Percentiles rank a stretch among this genome's conserved stretches.
phyloP scores from a whole-genome alignment of 768 basidiomycete genomes.

The Austroboletus festivus region DNA sequence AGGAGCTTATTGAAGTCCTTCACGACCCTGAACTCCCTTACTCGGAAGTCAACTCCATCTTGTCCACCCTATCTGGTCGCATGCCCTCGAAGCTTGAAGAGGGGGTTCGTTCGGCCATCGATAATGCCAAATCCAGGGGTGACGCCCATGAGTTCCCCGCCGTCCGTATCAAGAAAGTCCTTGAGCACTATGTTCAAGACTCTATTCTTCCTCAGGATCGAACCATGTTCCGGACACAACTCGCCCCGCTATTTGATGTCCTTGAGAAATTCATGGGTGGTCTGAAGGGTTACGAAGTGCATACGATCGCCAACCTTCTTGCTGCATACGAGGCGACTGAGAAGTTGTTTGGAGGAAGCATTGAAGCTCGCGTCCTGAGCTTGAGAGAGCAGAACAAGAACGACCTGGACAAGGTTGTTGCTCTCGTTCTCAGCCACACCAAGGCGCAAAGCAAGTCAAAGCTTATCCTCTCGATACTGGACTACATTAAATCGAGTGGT shows the following conservation, averaged over 20 bases:
- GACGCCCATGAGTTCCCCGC: conserved; percentile 88
- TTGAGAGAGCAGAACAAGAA: conserved; percentile 93
- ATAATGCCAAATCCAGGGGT: conserved; percentile 68
- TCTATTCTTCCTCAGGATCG: conserved; percentile 78
- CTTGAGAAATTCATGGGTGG: conserved; percentile 80
- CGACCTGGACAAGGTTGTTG: conserved; percentile 82
- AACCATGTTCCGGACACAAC: conserved; percentile 70
- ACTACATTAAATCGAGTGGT: conserved; percentile 82
- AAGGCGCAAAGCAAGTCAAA: conserved; percentile 92
- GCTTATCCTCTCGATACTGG: conserved; percentile 80
- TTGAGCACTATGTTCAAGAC: conserved; percentile 83
- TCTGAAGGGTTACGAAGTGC: conserved; percentile 81
- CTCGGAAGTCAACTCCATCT: conserved; percentile 76
- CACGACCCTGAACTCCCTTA: conserved; percentile 86
- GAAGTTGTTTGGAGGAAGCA: conserved; percentile 89
- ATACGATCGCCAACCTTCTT: conserved; percentile 73
- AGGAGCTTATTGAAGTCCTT: conserved; percentile 80
- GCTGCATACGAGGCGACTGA: conserved; percentile 82
- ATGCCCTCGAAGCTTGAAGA: conserved; percentile 93
- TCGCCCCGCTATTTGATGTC: conserved; percentile 67
- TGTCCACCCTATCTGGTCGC: conserved; percentile 88
- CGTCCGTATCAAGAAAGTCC: conserved; percentile 74
- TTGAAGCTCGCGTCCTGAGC: conserved; percentile 86
- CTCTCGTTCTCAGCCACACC: conserved; percentile 90
- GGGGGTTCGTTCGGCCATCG: conserved; percentile 72